A percentile compares a stretch with the other conserved stretches of the same genome.
phyloP scores from a whole-genome alignment of 2,329 filamentous ascomycete species.

The Rosellinia necatrix region DNA sequence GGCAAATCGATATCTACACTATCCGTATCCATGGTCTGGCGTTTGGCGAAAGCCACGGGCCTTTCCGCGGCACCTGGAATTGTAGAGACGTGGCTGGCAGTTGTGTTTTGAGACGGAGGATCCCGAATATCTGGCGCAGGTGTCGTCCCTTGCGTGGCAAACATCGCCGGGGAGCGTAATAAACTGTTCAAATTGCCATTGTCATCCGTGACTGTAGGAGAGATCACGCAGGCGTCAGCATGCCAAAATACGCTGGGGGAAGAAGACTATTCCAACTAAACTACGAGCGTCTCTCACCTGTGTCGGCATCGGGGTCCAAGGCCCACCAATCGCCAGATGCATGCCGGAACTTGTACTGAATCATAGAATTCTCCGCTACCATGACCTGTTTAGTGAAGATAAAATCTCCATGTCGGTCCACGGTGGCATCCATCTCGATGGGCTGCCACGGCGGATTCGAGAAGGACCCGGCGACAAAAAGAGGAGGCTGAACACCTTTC shows the following conservation, averaged over 20 bases:
- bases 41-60: slow-evolving; percentile 35
- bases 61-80: slow-evolving; percentile 35
- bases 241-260: too few relatives aligned
- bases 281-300: slow-evolving; percentile 49
- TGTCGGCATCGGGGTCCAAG: slow-evolving; percentile 65
- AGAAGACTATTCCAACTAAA: not conserved
- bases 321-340: slow-evolving; percentile 72
- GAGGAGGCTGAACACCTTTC: slow-evolving; percentile 64
- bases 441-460: slow-evolving; percentile 69
- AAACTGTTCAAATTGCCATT: slow-evolving; percentile 56
- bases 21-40: slow-evolving; percentile 39
- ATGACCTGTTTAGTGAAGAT: slow-evolving; percentile 62
- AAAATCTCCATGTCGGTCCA: slow-evolving; percentile 57
- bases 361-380: slow-evolving; percentile 59
- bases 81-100: not conserved
- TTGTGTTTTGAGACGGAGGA: slow-evolving; percentile 22
- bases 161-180: slow-evolving; percentile 41
- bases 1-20: slow-evolving; percentile 41
- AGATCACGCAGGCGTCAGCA: not conserved
- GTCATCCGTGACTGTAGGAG: slow-evolving; percentile 45
- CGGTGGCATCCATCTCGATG: slow-evolving; percentile 65
- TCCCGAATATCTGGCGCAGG: slow-evolving; percentile 21
- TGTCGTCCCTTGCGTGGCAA: slow-evolving; percentile 23
- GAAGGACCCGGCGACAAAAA: slow-evolving; percentile 73
- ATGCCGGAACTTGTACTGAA: slow-evolving; percentile 77